Evolutionary conservation across 805 yeast species (phyloP), one percentile per base, ranked within the genome.

Genomic region (Zygosaccharomyces siamensis): DNA sequence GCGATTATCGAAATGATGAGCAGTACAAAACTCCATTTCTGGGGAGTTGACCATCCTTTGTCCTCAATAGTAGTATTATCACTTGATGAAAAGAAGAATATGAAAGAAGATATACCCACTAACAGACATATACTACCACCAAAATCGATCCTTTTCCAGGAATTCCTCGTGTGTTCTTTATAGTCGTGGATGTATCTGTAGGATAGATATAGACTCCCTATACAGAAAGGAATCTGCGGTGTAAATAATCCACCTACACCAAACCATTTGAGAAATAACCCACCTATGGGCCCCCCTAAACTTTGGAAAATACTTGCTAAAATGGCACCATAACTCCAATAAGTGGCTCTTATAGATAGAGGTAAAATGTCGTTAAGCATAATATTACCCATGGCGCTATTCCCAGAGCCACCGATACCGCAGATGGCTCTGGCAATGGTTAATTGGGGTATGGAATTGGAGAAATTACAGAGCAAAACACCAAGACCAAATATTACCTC

Each of bases 331-430:
- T 72, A 72, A 1, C 84, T 83, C 59, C 78, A 78, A 53, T 68
- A 79, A 40, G 77, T 63, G 3, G 81, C 81, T 51, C 85, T 68
- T 50, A 76, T 72, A 47, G 77, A 69, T 33, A 79, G 60, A 0
- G 83, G 76, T 10, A 80, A 78, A 14, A 79, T 72, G 59, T 80
- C 85, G 21, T 80, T 75, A 40, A 78, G 74, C 30, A 80, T 68
- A 28, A 80, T 79, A 56, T 74, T 74, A 3, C 79, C 68, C 28
- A 79, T 55, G 0, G 82, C 74, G 26, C 72, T 71, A 37, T 76
- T 68, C 2, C 84, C 84, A 6, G 83, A 83, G 14, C 78, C 76
- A 2, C 84, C 85, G 24, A 79, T 68, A 35, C 85, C 85, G 0
- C 82, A 78, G 20, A 79, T 54, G 0, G 81, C 84, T 53, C 84